Evolutionary conservation across 1,284 basidiomycete species (phyloP), one percentile per base, ranked within the genome.

Genomic region (Ustilago curta): DNA sequence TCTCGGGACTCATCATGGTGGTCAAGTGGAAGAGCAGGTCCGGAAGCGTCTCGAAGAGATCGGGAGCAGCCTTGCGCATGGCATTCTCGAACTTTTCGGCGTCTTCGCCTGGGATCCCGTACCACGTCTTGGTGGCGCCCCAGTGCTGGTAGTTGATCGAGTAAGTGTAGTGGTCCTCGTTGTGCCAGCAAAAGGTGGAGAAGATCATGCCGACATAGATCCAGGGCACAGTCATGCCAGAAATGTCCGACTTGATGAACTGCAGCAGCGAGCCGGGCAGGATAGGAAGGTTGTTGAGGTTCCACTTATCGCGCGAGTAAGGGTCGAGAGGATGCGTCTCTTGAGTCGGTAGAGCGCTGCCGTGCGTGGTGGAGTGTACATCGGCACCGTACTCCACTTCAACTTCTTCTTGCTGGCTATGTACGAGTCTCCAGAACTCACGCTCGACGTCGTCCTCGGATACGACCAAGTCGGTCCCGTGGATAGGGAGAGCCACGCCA

Each of bases 61-160:
- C 97, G 7, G 97, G 97, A 6, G 97, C 97, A 84, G 97, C 95
- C 55, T 89, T 89, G 86, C 92, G 93, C 87, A 99, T 97, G 8
- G 96, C 96, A 19, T 92, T 91, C 87, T 99, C 97, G 81, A 99
- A 97, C 85, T 93, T 94, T 78, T 94, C 93, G 27, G 96, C 95
- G 78, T 97, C 93, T 59, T 90, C 90, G 25, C 93, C 97, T 1
- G 97, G 96, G 45, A 99, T 92, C 60, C 96, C 96, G 86, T 99
- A 99, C 97, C 97, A 99, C 0, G 96, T 99, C 88, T 99, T 99
- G 45, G 96, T 97, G 85, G 97, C 96, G 37, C 97, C 96, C 93
- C 94, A 97, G 85, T 98, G 96, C 95, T 95, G 96, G 79, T 43
- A 85, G 73, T 76, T 84, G 80, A 79, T 72, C 51, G 67, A 73